Conservation (phyloP, 192 early-diverging fungal species). For the Rhizophagus clarus region DNA sequence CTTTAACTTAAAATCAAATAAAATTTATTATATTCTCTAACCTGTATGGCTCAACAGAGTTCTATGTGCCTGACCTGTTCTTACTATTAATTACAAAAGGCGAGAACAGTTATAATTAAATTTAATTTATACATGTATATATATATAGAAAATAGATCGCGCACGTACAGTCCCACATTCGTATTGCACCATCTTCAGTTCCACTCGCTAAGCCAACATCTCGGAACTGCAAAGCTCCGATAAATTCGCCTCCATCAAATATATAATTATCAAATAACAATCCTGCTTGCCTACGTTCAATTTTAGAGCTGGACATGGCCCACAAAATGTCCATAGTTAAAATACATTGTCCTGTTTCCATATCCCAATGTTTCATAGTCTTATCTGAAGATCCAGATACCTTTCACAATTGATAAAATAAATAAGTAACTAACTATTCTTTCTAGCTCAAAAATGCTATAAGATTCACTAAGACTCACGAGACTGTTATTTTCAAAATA, state of each 20-base stretch:
- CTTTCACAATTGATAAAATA: slow-evolving; percentile 47
- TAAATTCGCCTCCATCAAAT: slow-evolving; percentile 49
- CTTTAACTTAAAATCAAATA: neutral
- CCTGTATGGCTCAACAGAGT: slow-evolving; percentile 68
- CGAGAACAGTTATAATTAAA: neutral
- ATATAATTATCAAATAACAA: slow-evolving; percentile 36
- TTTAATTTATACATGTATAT: no score
- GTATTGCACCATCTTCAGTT: slow-evolving; percentile 68
- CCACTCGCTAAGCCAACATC: slow-evolving; percentile 74
- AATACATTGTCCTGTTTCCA: slow-evolving; percentile 64
- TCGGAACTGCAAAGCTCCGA: slow-evolving; percentile 75
- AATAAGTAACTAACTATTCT: slow-evolving; percentile 37
- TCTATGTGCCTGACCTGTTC: slow-evolving; percentile 72
- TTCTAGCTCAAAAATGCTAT: neutral
- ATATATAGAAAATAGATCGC: neutral
- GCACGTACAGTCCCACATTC: slow-evolving; percentile 74
- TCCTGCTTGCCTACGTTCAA: slow-evolving; percentile 28
- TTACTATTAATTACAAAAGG: slow-evolving; percentile 42
- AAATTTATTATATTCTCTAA: slow-evolving; percentile 50
- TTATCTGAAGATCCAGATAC: slow-evolving; percentile 75
- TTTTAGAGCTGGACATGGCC: slow-evolving; percentile 48
- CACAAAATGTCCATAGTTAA: slow-evolving; percentile 70
- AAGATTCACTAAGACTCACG: slow-evolving; percentile 45
- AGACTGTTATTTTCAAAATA: slow-evolving; percentile 55
- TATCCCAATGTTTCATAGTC: slow-evolving; percentile 80